phyloP scores from a whole-genome alignment of 495 filamentous ascomycete genomes.

The Daldinia loculata region DNA sequence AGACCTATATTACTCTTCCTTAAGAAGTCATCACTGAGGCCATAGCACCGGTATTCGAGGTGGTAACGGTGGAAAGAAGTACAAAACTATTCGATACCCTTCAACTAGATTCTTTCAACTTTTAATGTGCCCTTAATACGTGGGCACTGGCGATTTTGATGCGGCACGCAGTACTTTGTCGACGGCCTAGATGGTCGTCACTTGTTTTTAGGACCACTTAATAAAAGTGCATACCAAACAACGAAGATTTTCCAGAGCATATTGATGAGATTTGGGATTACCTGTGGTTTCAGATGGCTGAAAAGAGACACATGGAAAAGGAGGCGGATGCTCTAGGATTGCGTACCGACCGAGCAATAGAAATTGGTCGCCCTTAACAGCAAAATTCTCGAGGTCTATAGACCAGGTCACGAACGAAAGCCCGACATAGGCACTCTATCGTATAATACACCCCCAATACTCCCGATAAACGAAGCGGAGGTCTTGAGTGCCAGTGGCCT shows the following conservation, averaged over 20 bases:
- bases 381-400: neutral
- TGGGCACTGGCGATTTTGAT: constrained; percentile 16
- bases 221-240: constrained; percentile 18
- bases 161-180: constrained; percentile 12
- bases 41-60: neutral
- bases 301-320: neutral
- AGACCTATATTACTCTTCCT: constrained; percentile 27
- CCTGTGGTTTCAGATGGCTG: constrained; percentile 1
- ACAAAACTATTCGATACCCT: constrained; percentile 31
- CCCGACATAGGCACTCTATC: neutral
- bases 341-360: neutral
- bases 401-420: neutral
- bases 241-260: constrained; percentile 19
- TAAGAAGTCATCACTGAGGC: neutral
- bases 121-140: constrained; percentile 19
- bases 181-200: constrained; percentile 28
- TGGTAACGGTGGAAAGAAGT: constrained; percentile 1
- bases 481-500: neutral
- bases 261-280: constrained; percentile 24
- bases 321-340: constrained; percentile 1
- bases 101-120: constrained; percentile 1
- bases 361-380: neutral
- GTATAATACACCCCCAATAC: neutral
- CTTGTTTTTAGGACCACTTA: constrained; percentile 23
- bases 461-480: neutral